Evolutionary conservation across 768 basidiomycete species (phyloP).

Genomic region (Clavulina sp.): DNA sequence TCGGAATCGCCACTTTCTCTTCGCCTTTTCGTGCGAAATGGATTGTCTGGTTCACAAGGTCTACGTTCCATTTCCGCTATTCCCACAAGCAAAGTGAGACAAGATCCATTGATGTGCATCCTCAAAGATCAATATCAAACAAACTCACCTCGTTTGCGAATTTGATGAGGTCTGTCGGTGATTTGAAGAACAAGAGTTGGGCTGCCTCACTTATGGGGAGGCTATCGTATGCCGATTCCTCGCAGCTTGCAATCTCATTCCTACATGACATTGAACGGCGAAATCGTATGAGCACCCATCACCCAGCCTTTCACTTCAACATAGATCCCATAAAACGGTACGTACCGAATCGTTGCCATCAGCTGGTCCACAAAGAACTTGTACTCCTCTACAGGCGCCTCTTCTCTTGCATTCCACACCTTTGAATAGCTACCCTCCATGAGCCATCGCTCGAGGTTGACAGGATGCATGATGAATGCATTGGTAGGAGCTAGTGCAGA

Average conservation of each 20-base stretch:
- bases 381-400: slow-evolving; percentile 88
- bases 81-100: slow-evolving; percentile 5
- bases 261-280: slow-evolving; percentile 23
- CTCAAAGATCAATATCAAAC: not conserved
- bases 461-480: slow-evolving; percentile 64
- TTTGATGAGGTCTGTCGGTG: slow-evolving; percentile 56
- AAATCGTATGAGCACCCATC: not conserved
- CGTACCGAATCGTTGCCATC: slow-evolving; percentile 84
- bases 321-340: not conserved
- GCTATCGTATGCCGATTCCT: slow-evolving; percentile 84
- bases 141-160: slow-evolving; percentile 60
- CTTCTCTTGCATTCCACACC: slow-evolving; percentile 88
- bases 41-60: slow-evolving; percentile 50
- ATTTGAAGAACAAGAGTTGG: slow-evolving; percentile 79
- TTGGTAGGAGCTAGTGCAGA: slow-evolving; percentile 28
- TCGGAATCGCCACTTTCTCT: slow-evolving; percentile 72
- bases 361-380: slow-evolving; percentile 84
- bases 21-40: slow-evolving; percentile 67
- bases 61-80: slow-evolving; percentile 73
- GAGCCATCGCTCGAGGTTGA: slow-evolving; percentile 87
- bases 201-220: slow-evolving; percentile 81
- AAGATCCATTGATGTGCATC: slow-evolving; percentile 7
- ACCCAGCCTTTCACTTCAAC: not conserved
- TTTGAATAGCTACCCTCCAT: slow-evolving; percentile 99
- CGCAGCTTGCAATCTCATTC: slow-evolving; percentile 93